phyloP scores from a whole-genome alignment of 768 basidiomycete genomes.

The Collybiopsis confluens region DNA sequence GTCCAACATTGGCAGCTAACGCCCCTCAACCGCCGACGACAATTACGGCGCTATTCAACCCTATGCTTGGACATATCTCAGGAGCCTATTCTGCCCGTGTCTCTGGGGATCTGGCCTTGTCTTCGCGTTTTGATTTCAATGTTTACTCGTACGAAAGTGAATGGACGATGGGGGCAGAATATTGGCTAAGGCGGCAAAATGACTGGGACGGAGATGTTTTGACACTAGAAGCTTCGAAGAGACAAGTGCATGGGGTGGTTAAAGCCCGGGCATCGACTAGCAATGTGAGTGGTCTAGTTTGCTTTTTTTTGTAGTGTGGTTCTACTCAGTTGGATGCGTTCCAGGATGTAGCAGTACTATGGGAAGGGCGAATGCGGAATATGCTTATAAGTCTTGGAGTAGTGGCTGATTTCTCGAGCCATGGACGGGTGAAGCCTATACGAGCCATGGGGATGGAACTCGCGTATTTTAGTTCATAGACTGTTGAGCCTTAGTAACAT shows the following conservation, averaged over 20 bases:
- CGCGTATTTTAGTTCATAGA: constrained; percentile 90
- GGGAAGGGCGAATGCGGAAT: constrained; percentile 90
- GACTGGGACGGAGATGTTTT: constrained; percentile 11
- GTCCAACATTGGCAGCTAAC: constrained; percentile 33
- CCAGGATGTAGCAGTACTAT: constrained; percentile 86
- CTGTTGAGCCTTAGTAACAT: no score
- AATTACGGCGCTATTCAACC: constrained; percentile 91
- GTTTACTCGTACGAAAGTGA: constrained; percentile 96
- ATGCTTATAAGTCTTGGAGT: constrained; percentile 88
- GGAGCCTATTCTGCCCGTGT: constrained; percentile 88
- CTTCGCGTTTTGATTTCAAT: constrained; percentile 93
- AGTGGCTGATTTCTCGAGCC: constrained; percentile 82
- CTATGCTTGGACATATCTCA: constrained; percentile 92
- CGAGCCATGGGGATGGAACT: constrained; percentile 88
- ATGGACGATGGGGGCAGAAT: constrained; percentile 92
- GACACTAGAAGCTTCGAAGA: constrained; percentile 14
- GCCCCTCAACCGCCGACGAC: constrained; percentile 86
- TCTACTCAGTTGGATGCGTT: background rate
- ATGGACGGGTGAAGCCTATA: constrained; percentile 68
- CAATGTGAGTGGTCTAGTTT: constrained; percentile 53
- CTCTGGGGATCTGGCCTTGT: constrained; percentile 78
- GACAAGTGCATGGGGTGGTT: constrained; percentile 72
- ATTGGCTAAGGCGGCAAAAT: constrained; percentile 75
- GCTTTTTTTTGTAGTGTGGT: background rate
- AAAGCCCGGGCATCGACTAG: constrained; percentile 89